These are phyloP conservation scores for Leishmania major DNA, from an alignment of 208 protist genomes.

Conservation along the genomic window DNA sequence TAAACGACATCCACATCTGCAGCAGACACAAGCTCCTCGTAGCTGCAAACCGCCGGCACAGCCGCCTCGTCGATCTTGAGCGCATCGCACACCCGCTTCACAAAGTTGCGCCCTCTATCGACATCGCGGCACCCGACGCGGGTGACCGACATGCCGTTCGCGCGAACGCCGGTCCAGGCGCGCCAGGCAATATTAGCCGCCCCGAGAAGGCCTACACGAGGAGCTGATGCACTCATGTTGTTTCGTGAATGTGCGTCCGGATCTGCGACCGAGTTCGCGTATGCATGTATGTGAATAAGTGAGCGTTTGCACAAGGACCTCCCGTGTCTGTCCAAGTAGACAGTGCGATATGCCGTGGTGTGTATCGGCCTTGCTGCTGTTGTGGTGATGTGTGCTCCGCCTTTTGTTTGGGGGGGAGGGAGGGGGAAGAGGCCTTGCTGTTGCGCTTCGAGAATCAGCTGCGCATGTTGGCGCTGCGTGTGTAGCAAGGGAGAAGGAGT, in stretches of 20 bases:
- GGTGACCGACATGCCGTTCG: conserved; percentile 38
- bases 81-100: conserved; percentile 32
- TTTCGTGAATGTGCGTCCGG: neutral
- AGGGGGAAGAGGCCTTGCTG: neutral
- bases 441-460: neutral
- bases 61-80: conserved; percentile 20
- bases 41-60: conserved; percentile 23
- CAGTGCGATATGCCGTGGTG: neutral
- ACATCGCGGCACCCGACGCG: conserved; percentile 53
- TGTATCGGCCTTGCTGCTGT: neutral
- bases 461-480: neutral
- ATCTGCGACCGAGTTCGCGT: neutral
- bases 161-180: conserved; percentile 46
- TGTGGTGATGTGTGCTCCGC: neutral
- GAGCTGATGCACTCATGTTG: conserved; percentile 12
- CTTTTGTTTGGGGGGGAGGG: neutral
- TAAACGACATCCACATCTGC: conserved; percentile 45
- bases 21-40: conserved; percentile 29
- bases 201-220: conserved; percentile 68
- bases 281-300: neutral
- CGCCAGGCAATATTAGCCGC: conserved; percentile 48
- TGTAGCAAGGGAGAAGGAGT: neutral
- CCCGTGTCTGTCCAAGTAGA: neutral
- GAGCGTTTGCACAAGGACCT: neutral
- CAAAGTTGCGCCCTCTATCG: conserved; percentile 29